Evolutionary conservation across 2,329 filamentous ascomycete species (phyloP).

Genomic region (Macrophomina phaseolina): DNA sequence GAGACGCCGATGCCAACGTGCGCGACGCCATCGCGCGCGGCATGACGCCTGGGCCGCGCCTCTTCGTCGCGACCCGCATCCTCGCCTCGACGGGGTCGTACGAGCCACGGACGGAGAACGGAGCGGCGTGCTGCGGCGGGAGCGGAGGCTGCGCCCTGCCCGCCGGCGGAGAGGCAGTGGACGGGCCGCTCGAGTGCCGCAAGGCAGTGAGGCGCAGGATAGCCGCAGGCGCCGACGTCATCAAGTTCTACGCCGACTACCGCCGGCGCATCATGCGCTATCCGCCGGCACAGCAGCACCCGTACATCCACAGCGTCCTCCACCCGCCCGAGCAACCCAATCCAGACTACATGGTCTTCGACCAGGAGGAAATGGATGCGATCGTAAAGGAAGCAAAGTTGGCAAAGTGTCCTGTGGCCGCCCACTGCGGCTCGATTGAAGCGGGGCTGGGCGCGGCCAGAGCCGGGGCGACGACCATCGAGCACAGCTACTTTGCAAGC

Average conservation of each 20-base stretch:
- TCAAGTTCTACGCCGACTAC: constrained; percentile 44
- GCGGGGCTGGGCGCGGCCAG: constrained; percentile 39
- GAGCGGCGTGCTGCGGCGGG: constrained; percentile 24
- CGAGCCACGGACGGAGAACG: constrained; percentile 57
- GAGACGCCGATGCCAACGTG: constrained; percentile 57
- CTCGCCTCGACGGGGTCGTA: constrained; percentile 59
- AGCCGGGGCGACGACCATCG: constrained; percentile 41
- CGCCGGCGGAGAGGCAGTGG: constrained; percentile 52
- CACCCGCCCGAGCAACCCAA: constrained; percentile 23
- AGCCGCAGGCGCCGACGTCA: constrained; percentile 40
- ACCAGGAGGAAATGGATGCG: constrained; percentile 34
- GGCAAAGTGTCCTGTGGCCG: constrained; percentile 37
- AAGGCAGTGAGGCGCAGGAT: constrained; percentile 38
- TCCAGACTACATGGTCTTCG: constrained; percentile 28
- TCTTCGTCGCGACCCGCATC: constrained; percentile 61
- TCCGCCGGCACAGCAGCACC: constrained; percentile 34
- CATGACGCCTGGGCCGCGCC: constrained; percentile 59
- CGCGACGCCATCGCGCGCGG: constrained; percentile 62
- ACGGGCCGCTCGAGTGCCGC: constrained; percentile 54
- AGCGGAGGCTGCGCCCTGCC: constrained; percentile 40
- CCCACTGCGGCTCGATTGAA: constrained; percentile 37
- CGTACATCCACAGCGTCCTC: constrained; percentile 29
- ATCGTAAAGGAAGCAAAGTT: constrained; percentile 38
- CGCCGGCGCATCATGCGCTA: constrained; percentile 37
- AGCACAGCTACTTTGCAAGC: constrained; percentile 36